phyloP scores from a whole-genome alignment of 2,329 filamentous ascomycete species.

The Colletotrichum melonis region DNA sequence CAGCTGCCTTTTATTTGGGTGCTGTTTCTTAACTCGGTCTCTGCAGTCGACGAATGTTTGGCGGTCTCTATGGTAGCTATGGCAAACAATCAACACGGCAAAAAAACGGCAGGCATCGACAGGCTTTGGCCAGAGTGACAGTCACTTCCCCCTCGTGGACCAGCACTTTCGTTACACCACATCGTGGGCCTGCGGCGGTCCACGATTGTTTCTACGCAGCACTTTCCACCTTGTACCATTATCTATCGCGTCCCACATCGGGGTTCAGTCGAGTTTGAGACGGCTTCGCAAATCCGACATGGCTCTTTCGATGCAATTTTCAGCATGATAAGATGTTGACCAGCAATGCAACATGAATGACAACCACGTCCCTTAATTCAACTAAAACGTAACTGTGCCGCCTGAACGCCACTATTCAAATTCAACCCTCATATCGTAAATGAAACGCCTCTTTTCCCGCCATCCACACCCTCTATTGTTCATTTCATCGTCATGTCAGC shows the following conservation, averaged over 20 bases:
- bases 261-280: conserved; percentile 35
- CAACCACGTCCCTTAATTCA: conserved; percentile 34
- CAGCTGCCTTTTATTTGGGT: conserved; percentile 1
- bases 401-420: conserved; percentile 31
- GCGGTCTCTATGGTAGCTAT: conserved; percentile 37
- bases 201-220: conserved; percentile 32
- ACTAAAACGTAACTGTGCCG: conserved; percentile 38
- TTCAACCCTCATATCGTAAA: conserved; percentile 30
- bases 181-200: conserved; percentile 25
- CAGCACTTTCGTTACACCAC: conserved; percentile 37
- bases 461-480: conserved; percentile 18
- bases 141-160: conserved; percentile 34
- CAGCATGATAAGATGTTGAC: conserved; percentile 38
- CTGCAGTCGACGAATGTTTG: conserved; percentile 28
- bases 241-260: conserved; percentile 36
- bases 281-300: conserved; percentile 37
- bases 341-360: conserved; percentile 38
- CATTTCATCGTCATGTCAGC: conserved; percentile 16
- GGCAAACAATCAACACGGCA: conserved; percentile 38
- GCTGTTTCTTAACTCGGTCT: conserved; percentile 1
- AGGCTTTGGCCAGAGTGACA: conserved; percentile 36
- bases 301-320: conserved; percentile 35
- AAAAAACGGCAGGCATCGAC: conserved; percentile 36
- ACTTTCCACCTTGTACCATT: conserved; percentile 38
- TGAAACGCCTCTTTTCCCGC: conserved; percentile 30